Conservation (phyloP, 2,329 filamentous ascomycete species). For the Alternaria burnsii region DNA sequence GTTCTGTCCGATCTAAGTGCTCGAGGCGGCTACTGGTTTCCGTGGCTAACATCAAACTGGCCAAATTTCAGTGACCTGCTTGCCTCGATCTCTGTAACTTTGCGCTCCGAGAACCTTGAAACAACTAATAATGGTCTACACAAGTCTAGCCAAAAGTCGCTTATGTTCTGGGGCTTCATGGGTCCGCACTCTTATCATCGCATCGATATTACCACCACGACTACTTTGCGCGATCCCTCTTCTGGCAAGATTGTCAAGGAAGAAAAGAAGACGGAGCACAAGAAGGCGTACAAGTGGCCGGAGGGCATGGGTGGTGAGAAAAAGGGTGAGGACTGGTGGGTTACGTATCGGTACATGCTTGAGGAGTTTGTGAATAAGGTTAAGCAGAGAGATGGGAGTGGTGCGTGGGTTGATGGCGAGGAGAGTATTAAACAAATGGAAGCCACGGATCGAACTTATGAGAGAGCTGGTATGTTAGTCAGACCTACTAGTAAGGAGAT, state of each 20-base stretch:
- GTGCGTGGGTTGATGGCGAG: constrained; percentile 40
- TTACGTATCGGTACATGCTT: constrained; percentile 48
- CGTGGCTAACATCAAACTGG: constrained; percentile 32
- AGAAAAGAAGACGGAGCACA: constrained; percentile 17
- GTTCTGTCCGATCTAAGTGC: constrained; percentile 26
- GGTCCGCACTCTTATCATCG: constrained; percentile 32
- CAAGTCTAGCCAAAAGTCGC: constrained; percentile 18
- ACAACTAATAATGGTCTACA: constrained; percentile 9
- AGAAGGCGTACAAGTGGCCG: constrained; percentile 42
- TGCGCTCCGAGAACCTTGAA: constrained; percentile 17
- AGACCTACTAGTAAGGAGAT: constrained; percentile 30
- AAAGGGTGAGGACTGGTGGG: constrained; percentile 41
- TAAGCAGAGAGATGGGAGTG: constrained; percentile 36
- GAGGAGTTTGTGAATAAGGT: constrained; percentile 49
- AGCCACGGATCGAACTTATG: constrained; percentile 47
- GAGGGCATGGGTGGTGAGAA: constrained; percentile 33
- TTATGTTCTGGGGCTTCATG: constrained; percentile 32
- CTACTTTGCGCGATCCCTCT: constrained; percentile 2
- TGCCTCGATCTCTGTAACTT: constrained; percentile 16
- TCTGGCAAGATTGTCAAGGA: constrained; percentile 17
- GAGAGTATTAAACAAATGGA: constrained; percentile 50
- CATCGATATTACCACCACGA: constrained; percentile 26
- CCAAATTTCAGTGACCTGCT: constrained; percentile 22
- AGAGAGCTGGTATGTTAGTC: constrained; percentile 37
- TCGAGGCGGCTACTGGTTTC: constrained; percentile 29